phyloP scores from a whole-genome alignment of 352 stramenopile species.

The Nothophytophthora sp. region DNA sequence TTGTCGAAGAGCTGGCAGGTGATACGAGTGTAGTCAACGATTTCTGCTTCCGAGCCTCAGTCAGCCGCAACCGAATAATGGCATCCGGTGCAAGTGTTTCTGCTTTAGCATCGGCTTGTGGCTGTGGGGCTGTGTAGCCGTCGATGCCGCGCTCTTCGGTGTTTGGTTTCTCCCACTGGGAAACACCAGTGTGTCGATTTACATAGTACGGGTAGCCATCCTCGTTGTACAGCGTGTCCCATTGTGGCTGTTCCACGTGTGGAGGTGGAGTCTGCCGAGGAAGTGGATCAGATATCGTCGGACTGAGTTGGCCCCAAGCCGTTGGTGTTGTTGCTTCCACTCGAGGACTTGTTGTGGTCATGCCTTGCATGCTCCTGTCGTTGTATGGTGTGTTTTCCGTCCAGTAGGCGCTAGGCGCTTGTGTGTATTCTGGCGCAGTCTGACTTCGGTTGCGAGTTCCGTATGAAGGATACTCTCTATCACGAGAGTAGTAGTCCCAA shows the following conservation, averaged over 20 bases:
- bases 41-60: conserved; percentile 39
- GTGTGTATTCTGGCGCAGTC: conserved; percentile 8
- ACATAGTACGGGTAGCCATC: conserved; percentile 85
- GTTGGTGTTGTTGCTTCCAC: background rate
- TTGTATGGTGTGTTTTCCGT: background rate
- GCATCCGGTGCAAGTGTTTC: conserved; percentile 31
- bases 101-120: conserved; percentile 3
- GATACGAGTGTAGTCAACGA: conserved; percentile 13
- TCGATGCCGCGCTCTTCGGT: conserved; percentile 4
- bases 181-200: conserved; percentile 61
- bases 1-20: conserved; percentile 7
- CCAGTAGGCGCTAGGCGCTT: conserved; percentile 13
- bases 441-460: conserved; percentile 7
- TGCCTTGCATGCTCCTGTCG: background rate
- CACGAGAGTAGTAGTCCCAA: conserved; percentile 13
- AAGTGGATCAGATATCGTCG: conserved; percentile 2
- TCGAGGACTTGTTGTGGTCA: background rate
- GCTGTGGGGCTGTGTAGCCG: conserved; percentile 1
- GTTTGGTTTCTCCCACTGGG: conserved; percentile 74
- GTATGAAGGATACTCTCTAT: conserved; percentile 13
- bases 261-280: conserved; percentile 1
- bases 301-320: conserved; percentile 13
- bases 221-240: conserved; percentile 70
- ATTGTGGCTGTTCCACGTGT: conserved; percentile 25
- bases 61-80: conserved; percentile 50